Evolutionary conservation across 331 rosid genomes (phyloP).

Genomic region (Prunus yedoensis): DNA sequence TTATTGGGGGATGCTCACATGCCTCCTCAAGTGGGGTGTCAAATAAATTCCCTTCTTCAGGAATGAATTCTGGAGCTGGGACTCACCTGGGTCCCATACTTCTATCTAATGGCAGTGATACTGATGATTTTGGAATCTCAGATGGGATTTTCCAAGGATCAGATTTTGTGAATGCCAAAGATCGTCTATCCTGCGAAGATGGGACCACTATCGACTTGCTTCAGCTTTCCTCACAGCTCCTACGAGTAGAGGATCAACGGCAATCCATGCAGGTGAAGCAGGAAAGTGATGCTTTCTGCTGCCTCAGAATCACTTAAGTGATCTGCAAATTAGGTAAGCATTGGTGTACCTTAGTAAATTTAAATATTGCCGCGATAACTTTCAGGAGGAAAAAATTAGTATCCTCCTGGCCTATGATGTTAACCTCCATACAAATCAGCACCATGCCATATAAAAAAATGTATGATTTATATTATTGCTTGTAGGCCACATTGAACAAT

Average conservation of each 20-base stretch:
- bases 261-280: slow-evolving; percentile 58
- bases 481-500: background rate
- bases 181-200: slow-evolving; percentile 42
- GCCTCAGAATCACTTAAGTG: slow-evolving; percentile 53
- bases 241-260: slow-evolving; percentile 65
- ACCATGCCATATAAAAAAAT: background rate
- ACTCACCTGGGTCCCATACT: slow-evolving; percentile 40
- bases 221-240: slow-evolving; percentile 77
- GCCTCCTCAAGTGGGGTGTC: slow-evolving; percentile 50
- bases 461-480: background rate
- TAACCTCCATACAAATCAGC: background rate
- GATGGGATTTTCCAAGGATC: slow-evolving; percentile 56
- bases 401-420: background rate
- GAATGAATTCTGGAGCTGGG: slow-evolving; percentile 45
- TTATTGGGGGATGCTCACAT: slow-evolving; percentile 48
- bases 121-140: slow-evolving; percentile 50
- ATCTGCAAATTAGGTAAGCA: slow-evolving; percentile 38
- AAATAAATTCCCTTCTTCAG: slow-evolving; percentile 42
- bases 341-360: slow-evolving; percentile 3
- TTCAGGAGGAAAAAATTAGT: too few species aligned
- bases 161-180: slow-evolving; percentile 34
- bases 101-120: slow-evolving; percentile 39
- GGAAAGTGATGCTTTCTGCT: slow-evolving; percentile 60
- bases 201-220: slow-evolving; percentile 66
- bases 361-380: background rate